These are phyloP conservation scores for Usnea hakonensis DNA, from an alignment of 495 filamentous ascomycete genomes.

Conservation along the genomic window DNA sequence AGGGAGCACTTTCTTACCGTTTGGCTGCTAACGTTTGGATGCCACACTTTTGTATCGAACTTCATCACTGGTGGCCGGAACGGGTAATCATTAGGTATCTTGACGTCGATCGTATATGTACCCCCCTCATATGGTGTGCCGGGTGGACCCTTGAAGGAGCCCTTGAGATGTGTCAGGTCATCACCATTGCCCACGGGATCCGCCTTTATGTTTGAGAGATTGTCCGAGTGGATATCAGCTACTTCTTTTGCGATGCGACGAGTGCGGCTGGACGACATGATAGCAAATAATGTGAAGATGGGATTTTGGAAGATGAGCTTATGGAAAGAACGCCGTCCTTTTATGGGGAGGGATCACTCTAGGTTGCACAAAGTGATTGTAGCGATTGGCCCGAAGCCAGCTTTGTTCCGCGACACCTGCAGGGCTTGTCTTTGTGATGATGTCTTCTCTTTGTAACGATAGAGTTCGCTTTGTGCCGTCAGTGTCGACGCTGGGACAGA, in stretches of 20 bases:
- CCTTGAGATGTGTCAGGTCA: conserved; percentile 78
- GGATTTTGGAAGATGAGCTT: background rate
- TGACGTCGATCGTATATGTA: conserved; percentile 73
- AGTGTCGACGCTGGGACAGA: background rate
- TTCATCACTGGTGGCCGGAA: conserved; percentile 90
- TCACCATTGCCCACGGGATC: conserved; percentile 54
- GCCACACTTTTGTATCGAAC: conserved; percentile 95
- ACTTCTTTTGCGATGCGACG: conserved; percentile 91
- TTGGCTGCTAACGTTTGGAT: conserved; percentile 92
- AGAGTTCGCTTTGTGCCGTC: background rate
- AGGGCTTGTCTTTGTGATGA: too few species aligned
- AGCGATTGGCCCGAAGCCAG: background rate
- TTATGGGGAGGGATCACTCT: background rate
- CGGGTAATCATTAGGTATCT: conserved; percentile 82
- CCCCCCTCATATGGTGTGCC: conserved; percentile 93
- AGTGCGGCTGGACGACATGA: conserved; percentile 68
- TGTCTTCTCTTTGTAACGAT: background rate
- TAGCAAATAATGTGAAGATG: conserved; percentile 11
- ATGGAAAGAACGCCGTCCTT: background rate
- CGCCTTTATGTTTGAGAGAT: conserved; percentile 63
- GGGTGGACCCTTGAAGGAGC: conserved; percentile 78
- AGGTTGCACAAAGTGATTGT: background rate
- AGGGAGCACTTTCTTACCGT: conserved; percentile 52
- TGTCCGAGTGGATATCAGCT: conserved; percentile 73
- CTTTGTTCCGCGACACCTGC: background rate